Evolutionary conservation across 768 basidiomycete genomes (phyloP), one percentile per base, ranked within the genome.

Genomic region (Mycena galericulata): DNA sequence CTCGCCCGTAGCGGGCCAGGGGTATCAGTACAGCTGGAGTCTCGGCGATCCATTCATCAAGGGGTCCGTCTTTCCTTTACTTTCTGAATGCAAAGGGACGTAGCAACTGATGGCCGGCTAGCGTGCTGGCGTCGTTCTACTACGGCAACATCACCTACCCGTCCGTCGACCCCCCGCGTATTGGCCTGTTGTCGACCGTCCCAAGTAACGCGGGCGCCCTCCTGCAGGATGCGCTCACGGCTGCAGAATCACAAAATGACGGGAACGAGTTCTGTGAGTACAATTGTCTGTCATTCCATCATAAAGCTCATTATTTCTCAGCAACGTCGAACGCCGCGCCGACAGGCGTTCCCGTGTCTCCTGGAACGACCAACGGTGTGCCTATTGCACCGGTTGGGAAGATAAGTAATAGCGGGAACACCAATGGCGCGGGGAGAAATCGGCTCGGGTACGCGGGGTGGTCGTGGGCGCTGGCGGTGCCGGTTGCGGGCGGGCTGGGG

Each of bases 31-130:
- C 72, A 89, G 88, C 72, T 94, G 93, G 92, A 93, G 88, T 78
- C 79, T 94, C 32, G 93, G 93, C 2, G 87, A 85, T 70, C 92
- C 93, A 1, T 94, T 94, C 72, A 72, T 94, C 65, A 93, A 93
- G 75, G 85, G 90, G 92, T 93, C 67, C 49, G 87, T 79, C 26
- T 30, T n/a, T n/a, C n/a, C n/a, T n/a, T n/a, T n/a, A n/a, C n/a
- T 32, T 22, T 72, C 20, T 45, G 36, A 24, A 18, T 68, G 8
- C 10, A 51, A 29, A 10, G 18, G 26, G 30, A 14, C 17, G 18
- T 17, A 14, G 24, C 18, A 43, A 6, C 20, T 22, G 45, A 46
- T 46, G 6, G 11, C 7, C 9, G 9, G n/a, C 4, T 70, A 92
- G 93, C 17, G 90, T 89, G 9, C 73, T 93, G 20, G 84, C 88